These are phyloP conservation scores for Ceratonia siliqua DNA, from an alignment of 306 rosid species.

Conservation along the genomic window DNA sequence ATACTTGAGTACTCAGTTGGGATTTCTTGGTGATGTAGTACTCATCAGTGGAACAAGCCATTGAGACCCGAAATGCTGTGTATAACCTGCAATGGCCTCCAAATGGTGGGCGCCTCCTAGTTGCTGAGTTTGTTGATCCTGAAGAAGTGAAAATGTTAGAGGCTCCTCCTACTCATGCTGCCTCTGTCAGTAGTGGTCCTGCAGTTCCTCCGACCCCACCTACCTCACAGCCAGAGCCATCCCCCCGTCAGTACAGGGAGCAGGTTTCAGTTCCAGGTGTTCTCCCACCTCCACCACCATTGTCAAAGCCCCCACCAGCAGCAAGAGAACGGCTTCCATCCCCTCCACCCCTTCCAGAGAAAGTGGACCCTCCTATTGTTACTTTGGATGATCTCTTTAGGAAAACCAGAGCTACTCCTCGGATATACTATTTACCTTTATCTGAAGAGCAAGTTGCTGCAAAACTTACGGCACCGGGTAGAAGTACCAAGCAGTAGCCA, in stretches of 20 bases:
- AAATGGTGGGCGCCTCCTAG: slow-evolving; percentile 85
- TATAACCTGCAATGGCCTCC: slow-evolving; percentile 97
- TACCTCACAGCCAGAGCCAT: slow-evolving; percentile 47
- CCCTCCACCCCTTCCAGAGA: slow-evolving; percentile 72
- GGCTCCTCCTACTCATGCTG: slow-evolving; percentile 58
- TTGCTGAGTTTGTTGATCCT: slow-evolving; percentile 86
- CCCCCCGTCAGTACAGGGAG: slow-evolving; percentile 49
- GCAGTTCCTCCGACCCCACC: slow-evolving; percentile 48
- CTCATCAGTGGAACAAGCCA: slow-evolving; percentile 78
- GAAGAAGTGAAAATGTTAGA: slow-evolving; percentile 78
- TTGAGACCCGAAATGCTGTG: slow-evolving; percentile 84
- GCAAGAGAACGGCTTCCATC: slow-evolving; percentile 81
- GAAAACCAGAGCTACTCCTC: slow-evolving; percentile 88
- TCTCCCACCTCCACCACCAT: slow-evolving; percentile 56
- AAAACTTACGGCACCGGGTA: slow-evolving; percentile 66
- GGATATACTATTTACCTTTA: slow-evolving; percentile 90
- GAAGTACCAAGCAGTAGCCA: slow-evolving; percentile 45
- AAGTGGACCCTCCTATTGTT: slow-evolving; percentile 76
- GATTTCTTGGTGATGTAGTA: slow-evolving; percentile 55
- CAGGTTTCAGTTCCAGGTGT: slow-evolving; percentile 39
- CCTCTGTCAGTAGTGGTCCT: slow-evolving; percentile 53
- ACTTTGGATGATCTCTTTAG: slow-evolving; percentile 92
- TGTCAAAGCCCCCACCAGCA: slow-evolving; percentile 55
- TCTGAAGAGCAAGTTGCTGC: slow-evolving; percentile 82
- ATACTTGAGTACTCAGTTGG: slow-evolving; percentile 3